Percentiles rank a stretch among this genome's conserved stretches.
phyloP scores from a whole-genome alignment of 495 filamentous ascomycete species.

The Neurospora sp. region DNA sequence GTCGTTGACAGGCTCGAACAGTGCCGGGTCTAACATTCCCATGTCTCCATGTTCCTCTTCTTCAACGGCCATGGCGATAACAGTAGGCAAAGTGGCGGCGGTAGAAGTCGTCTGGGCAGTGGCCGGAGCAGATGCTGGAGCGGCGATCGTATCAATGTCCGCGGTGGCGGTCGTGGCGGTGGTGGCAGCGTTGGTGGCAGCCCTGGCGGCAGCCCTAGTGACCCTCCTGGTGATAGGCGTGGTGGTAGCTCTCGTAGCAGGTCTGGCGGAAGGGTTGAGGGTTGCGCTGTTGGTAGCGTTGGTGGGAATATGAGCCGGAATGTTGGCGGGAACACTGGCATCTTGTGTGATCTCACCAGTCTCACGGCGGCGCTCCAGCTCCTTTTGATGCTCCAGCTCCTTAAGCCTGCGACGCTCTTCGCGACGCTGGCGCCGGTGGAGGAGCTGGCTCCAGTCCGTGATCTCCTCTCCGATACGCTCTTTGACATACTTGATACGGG shows the following conservation, averaged over 20 bases:
- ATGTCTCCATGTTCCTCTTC: neutral
- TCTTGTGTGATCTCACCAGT: neutral
- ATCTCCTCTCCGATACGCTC: neutral
- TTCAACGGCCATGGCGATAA: neutral
- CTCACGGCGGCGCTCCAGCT: neutral
- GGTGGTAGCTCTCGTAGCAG: neutral
- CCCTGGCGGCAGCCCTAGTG: neutral
- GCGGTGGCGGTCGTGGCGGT: neutral
- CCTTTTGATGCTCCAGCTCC: neutral
- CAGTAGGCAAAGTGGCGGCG: neutral
- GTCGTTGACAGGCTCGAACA: neutral
- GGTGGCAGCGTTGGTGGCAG: neutral
- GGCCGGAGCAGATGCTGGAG: neutral
- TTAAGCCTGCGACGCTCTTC: neutral
- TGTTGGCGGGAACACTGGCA: neutral
- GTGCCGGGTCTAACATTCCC: neutral
- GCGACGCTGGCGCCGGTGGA: neutral
- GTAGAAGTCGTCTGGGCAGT: neutral
- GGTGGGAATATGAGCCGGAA: neutral
- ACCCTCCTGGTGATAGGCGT: neutral
- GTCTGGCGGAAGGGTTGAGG: neutral
- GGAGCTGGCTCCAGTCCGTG: neutral
- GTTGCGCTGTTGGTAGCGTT: neutral
- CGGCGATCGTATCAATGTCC: fast-evolving
- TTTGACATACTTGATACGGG: neutral